Conservation (phyloP, 805 yeast species). For the Candida railenensis region DNA sequence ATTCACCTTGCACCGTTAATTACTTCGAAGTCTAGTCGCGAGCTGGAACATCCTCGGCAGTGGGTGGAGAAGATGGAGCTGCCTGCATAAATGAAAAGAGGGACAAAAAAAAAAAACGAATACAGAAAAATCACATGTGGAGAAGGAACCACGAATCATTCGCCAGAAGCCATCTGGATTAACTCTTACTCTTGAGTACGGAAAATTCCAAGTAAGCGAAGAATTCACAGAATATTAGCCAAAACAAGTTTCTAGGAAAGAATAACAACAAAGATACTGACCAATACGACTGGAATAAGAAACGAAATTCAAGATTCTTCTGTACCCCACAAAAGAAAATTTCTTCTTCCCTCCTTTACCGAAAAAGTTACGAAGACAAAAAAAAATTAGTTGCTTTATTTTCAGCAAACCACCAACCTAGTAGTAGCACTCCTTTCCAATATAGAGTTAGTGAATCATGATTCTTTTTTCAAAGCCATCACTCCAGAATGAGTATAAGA, state of each 20-base stretch:
- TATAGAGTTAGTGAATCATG: not conserved
- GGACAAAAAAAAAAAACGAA: not conserved
- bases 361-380: no score
- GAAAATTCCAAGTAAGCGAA: not conserved
- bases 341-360: not conserved
- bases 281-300: no score
- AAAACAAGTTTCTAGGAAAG: no score
- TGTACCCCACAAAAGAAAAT: not conserved
- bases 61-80: not conserved
- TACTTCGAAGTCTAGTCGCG: not conserved
- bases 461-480: slow-evolving; percentile 4
- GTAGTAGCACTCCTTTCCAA: no score
- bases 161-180: not conserved
- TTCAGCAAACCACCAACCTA: no score
- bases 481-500: slow-evolving; percentile 20
- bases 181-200: not conserved
- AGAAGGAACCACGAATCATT: not conserved
- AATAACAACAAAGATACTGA: no score
- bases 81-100: not conserved
- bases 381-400: no score
- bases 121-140: not conserved
- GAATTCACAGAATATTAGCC: no score
- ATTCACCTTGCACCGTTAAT: not conserved
- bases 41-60: not conserved
- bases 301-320: no score